A percentile compares a stretch with the other conserved stretches of the same genome.
Evolutionary conservation across 2,329 filamentous ascomycete species (phyloP).

Genomic region (Talaromyces sp.): DNA sequence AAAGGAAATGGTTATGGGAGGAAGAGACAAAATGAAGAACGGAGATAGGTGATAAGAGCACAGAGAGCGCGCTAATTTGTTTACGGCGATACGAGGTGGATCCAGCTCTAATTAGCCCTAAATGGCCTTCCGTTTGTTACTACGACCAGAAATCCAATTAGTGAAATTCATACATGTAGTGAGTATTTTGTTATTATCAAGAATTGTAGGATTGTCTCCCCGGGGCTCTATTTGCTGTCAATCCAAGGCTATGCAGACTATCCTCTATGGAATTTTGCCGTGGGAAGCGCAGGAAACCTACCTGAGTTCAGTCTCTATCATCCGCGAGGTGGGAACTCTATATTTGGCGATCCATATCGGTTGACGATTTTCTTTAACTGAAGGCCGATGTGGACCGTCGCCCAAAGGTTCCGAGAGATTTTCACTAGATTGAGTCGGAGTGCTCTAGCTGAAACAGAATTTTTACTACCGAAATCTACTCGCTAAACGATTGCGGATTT

Average conservation of each 20-base stretch:
- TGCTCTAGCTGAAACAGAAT: background rate
- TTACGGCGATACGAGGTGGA: slow-evolving; percentile 6
- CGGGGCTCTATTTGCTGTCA: background rate
- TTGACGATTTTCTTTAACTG: background rate
- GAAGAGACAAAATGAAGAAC: background rate
- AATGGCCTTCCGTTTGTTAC: too few species aligned
- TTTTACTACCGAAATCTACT: background rate
- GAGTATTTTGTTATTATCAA: background rate
- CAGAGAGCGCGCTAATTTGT: background rate
- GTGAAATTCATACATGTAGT: too few species aligned
- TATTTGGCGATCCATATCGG: background rate
- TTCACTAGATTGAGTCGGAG: too few species aligned
- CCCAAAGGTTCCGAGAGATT: background rate
- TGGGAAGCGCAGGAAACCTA: background rate
- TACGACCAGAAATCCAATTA: too few species aligned
- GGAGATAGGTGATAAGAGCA: background rate
- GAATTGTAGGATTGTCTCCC: background rate
- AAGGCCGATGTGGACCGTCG: background rate
- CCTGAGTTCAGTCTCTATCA: background rate
- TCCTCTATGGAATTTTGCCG: background rate
- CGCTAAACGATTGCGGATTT: background rate
- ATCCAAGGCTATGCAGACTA: background rate
- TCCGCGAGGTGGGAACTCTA: background rate
- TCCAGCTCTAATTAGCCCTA: background rate
- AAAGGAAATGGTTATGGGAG: background rate